Evolutionary conservation across 495 filamentous ascomycete species (phyloP), one percentile per base, ranked within the genome.

Genomic region (Evernia prunastri): DNA sequence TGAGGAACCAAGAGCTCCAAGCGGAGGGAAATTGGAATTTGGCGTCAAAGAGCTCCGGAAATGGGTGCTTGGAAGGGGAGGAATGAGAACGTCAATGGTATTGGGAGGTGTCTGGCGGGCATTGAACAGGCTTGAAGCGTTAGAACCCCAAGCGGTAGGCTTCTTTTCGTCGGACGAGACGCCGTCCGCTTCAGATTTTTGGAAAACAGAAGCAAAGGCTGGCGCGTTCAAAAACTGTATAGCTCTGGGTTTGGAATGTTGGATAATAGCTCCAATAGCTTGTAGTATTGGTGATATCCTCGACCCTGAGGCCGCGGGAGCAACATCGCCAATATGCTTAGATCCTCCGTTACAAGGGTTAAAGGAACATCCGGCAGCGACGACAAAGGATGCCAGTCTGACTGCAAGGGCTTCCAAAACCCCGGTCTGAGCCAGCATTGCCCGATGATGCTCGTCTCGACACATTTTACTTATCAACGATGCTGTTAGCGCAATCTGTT

Each of bases 341-440:
- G 18, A 80, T 71, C 66, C 20, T 43, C 51, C 60, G 36, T 12
- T 73, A 67, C 31, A 72, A 74, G 13, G 72, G 69, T 35, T 73
- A 69, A 25, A 70, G 70, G 23, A 79, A 61, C 70, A 84, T 13
- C 87, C 89, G 56, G 87, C 79, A 2, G 80, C 75, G 13, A 88
- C 83, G 42, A 87, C 82, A 69, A 92, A 89, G 20, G 86, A 84
- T 23, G 90, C 89, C 63, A 97, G 73, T 65, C 86, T 87, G 17
- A 86, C 80, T 15, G 90, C 90, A 37, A 98, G 80, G 18, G 87
- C 84, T 72, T 96, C 90, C 58, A 97, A 78, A 13, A 96, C 81
- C 25, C 90, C 87, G 18, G 77, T 79, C 45, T 84, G 84, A n/a
- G 87, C 84, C 60, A 97, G 72, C 20, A 80, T 70, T 40, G 82